A percentile compares a stretch with the other conserved stretches of the same genome.
These are phyloP conservation scores for Backusella tarrabulga DNA, from an alignment of 192 early-diverging fungal species.

Conservation along the genomic window DNA sequence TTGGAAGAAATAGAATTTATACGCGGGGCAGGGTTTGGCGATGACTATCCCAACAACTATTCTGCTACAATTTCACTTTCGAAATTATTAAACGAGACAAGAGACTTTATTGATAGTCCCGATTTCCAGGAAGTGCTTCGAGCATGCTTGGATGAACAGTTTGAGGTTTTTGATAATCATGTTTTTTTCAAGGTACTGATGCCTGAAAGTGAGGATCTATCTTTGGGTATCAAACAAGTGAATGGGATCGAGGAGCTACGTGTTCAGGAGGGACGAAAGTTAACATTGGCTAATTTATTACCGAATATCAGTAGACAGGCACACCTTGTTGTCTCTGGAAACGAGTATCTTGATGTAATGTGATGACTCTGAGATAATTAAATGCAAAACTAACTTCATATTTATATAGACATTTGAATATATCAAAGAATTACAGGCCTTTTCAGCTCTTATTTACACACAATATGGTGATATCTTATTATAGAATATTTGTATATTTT, in stretches of 20 bases:
- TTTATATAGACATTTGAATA: slow-evolving; percentile 51
- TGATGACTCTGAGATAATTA: neutral
- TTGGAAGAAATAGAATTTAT: slow-evolving; percentile 65
- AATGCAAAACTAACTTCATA: neutral
- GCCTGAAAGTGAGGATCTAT: neutral
- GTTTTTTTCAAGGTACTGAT: slow-evolving; percentile 36
- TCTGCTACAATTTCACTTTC: slow-evolving; percentile 48
- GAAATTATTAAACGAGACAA: slow-evolving; percentile 79
- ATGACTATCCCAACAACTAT: slow-evolving; percentile 1
- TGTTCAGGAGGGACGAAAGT: slow-evolving; percentile 39
- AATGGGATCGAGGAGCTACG: slow-evolving; percentile 33
- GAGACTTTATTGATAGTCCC: slow-evolving; percentile 79
- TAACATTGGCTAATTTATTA: slow-evolving; percentile 61
- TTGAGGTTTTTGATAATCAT: slow-evolving; percentile 41
- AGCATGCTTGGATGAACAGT: slow-evolving; percentile 41
- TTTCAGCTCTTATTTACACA: slow-evolving; percentile 76
- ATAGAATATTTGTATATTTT: neutral
- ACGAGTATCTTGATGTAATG: slow-evolving; percentile 69
- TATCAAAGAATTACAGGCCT: slow-evolving; percentile 72
- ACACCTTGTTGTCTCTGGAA: slow-evolving; percentile 71
- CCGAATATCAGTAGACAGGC: slow-evolving; percentile 67
- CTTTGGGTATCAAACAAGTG: slow-evolving; percentile 40
- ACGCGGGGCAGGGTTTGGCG: slow-evolving; percentile 50
- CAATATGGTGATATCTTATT: slow-evolving; percentile 47
- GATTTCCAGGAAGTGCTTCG: slow-evolving; percentile 47